These are phyloP conservation scores for Botrytis byssoidea DNA, from an alignment of 2,329 filamentous ascomycete species.

Conservation along the genomic window DNA sequence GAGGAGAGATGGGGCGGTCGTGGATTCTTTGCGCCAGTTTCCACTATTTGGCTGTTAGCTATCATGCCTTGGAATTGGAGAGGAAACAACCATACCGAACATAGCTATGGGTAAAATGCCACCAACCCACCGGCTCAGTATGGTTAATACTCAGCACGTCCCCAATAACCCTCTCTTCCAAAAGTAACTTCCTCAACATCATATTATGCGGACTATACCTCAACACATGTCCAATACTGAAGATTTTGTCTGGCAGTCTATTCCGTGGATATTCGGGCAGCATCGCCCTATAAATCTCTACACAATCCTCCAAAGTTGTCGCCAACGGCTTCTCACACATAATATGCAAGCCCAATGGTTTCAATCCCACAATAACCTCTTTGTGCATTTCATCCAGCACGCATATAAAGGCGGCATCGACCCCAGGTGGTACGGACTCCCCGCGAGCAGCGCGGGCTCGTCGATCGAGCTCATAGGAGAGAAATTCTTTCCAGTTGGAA, in stretches of 20 bases:
- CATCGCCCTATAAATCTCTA: constrained; percentile 67
- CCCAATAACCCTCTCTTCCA: constrained; percentile 74
- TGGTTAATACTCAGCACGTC: constrained; percentile 85
- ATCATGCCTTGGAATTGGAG: background rate
- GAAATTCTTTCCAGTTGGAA: constrained; percentile 68
- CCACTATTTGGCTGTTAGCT: constrained; percentile 51
- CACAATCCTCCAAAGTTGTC: constrained; percentile 73
- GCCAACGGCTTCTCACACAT: constrained; percentile 96
- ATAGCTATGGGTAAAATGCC: constrained; percentile 90
- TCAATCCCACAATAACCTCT: constrained; percentile 73
- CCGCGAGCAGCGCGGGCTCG: constrained; percentile 53
- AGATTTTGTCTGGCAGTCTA: constrained; percentile 52
- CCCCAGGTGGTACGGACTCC: constrained; percentile 43
- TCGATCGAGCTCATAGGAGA: constrained; percentile 67
- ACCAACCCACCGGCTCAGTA: constrained; percentile 92
- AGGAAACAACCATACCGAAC: constrained; percentile 55
- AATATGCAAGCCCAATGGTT: constrained; percentile 71
- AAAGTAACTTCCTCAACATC: constrained; percentile 73
- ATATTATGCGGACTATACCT: constrained; percentile 93
- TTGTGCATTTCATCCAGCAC: constrained; percentile 88
- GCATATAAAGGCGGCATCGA: constrained; percentile 64
- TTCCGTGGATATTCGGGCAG: constrained; percentile 40
- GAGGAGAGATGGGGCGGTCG: constrained; percentile 75
- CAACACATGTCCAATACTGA: constrained; percentile 91
- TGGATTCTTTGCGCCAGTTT: constrained; percentile 85